Evolutionary conservation across 768 basidiomycete species (phyloP), one percentile per base, ranked within the genome.

Genomic region (Nidularia sp.): DNA sequence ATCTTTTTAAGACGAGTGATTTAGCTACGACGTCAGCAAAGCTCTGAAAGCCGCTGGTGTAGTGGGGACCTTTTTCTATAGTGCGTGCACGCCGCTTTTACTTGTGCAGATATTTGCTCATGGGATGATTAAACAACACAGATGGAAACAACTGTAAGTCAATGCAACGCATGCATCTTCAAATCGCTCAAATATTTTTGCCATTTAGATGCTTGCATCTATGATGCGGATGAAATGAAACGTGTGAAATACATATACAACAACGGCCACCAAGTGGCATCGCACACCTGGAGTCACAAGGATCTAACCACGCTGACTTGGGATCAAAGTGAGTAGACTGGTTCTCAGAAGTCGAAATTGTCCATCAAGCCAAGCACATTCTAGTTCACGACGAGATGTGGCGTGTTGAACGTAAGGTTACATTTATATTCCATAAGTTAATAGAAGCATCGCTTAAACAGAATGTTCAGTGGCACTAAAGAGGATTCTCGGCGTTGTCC

Each of bases 361-460:
- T 41, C 39, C 15, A 41, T 3, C 39, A 41, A 41, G n/a, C 47
- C 31, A 22, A 22, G 18, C 5, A 12, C 13, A 45, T 34, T 12
- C 8, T 39, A 77, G 73, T 77, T 42, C 73, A 77, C 42, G 62
- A 74, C 51, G 71, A 78, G 55, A 74, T 77, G 72, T 76, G 68
- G 70, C 62, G 56, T 12, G 71, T 75, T 25, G 74, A 78, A 57
- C 65, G 76, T 75, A 56, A 58, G 73, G 52, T 12, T 29, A 29
- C 5, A 25, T 49, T 5, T 34, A 34, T 6, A 29, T 43, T 33
- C n/a, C 32, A 22, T 47, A 3, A 45, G 9, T n/a, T 9, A 29
- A 45, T 45, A 9, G 13, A n/a, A 29, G 25, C 44, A 13, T 45
- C 25, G 45, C 9, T 22, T 29, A 35, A 1, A 54, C 10, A 6